Base-by-base conservation (phyloP, 2,329 filamentous ascomycete species). In the Colletotrichum viniferum region DNA sequence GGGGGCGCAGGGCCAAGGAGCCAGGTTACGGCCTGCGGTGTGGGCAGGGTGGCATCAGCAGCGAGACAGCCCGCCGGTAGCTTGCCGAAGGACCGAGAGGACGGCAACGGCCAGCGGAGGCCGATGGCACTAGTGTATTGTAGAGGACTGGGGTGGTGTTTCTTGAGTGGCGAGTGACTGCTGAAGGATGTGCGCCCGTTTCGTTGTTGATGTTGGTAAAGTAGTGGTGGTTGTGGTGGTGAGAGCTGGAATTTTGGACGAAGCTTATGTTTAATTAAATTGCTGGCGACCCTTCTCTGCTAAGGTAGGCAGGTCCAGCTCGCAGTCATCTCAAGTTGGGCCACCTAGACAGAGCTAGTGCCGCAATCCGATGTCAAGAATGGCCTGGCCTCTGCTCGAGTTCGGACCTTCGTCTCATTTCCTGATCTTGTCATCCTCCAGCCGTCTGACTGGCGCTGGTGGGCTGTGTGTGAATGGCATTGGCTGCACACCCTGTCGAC, bases 1-100 rank as follows among this genome's bases (percentile, higher is more conserved):
- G 67, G 69, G 38, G 61, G 62, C 30, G 68, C 62, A 67, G 56
- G 34, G 72, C 62, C 72, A 74, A 67, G 56, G 30, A 60, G 68
- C 52, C 61, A 18, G 67, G 60, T 55, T 70, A 13, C 58, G 61
- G 61, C 61, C 56, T 61, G 38, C 55, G 21, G 14, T 55, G 34
- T 32, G 70, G 67, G 71, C 52, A 65, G 71, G 60, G 68, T 71
- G 73, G 55, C 32, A 63, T 32, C 56, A 72, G 61, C 30, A 43
- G 34, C 52, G 66, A 69, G 34, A 62, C 38, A 60, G 64, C 55
- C 55, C 43, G 36, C 63, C 58, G 56, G 64, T 56, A 73, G 26
- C 30, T 55, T 48, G 32, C 61, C 61, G 61, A 71, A 30, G 10
- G 68, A 26, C 71, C 60, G 48, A 74, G 70, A 69, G 48, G 21